Conservation (phyloP, 176 grass and related monocot genomes). For the Eragrostis curvula region DNA sequence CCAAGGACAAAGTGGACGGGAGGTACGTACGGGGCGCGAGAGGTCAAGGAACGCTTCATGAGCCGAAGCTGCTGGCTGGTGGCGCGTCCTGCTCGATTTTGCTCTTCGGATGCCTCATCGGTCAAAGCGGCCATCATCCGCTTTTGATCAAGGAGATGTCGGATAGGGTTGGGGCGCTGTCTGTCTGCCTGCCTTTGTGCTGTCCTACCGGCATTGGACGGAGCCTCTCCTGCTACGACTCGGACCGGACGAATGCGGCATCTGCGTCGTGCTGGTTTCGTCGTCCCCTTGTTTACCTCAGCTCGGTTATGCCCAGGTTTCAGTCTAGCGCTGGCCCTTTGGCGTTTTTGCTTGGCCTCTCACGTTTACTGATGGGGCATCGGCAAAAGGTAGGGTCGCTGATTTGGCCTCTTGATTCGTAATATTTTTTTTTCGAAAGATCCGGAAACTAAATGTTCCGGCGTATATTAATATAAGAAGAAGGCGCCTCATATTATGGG, state of each 20-base stretch:
- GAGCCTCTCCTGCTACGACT: not conserved
- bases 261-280: not conserved
- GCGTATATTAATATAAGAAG: no score
- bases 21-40: not conserved
- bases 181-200: not conserved
- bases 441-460: no score
- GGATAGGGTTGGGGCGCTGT: not conserved
- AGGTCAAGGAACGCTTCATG: slow-evolving; percentile 8
- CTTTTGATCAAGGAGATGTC: not conserved
- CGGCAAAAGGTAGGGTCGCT: no score
- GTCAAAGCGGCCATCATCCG: slow-evolving; percentile 17
- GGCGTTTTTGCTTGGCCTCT: no score
- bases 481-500: no score
- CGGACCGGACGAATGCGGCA: not conserved
- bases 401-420: no score
- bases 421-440: no score
- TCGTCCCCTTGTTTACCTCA: not conserved
- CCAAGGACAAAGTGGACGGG: not conserved
- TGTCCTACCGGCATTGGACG: slow-evolving; percentile 13
- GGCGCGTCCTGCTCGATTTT: not conserved
- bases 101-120: not conserved
- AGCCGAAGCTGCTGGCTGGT: not conserved
- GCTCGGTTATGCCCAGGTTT: not conserved
- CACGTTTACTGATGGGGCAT: no score
- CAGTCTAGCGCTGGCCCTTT: no score